A percentile compares a stretch with the other conserved stretches of the same genome.
phyloP scores from a whole-genome alignment of 768 basidiomycete species.

The Peribolospora baueri region DNA sequence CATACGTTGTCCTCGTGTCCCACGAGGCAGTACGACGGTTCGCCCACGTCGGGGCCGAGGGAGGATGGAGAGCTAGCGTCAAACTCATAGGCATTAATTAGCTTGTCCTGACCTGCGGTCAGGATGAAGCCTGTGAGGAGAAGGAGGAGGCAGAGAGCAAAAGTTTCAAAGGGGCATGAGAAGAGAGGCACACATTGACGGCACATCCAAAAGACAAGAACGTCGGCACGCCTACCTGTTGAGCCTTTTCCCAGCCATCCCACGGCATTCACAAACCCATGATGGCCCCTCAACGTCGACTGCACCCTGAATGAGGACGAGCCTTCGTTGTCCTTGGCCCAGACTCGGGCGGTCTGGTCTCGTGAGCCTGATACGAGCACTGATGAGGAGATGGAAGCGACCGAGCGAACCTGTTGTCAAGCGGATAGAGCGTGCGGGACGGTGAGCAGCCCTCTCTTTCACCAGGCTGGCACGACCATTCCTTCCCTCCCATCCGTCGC shows the following conservation, averaged over 20 bases:
- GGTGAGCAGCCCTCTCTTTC: neutral
- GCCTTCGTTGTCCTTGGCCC: neutral
- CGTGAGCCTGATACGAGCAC: constrained; percentile 74
- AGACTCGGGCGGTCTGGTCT: constrained; percentile 54
- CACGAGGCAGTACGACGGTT: constrained; percentile 57
- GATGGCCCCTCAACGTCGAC: constrained; percentile 28
- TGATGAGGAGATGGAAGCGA: constrained; percentile 48
- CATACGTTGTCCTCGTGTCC: constrained; percentile 85
- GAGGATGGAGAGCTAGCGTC: constrained; percentile 23
- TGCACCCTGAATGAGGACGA: constrained; percentile 2
- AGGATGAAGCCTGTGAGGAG: constrained; percentile 43
- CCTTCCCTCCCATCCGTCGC: too few species aligned
- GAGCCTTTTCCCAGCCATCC: constrained; percentile 12
- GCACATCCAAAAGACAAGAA: constrained; percentile 1
- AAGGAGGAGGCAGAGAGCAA: neutral
- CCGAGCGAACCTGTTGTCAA: constrained; percentile 45
- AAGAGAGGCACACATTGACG: neutral
- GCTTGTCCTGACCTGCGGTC: constrained; percentile 68
- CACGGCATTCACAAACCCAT: constrained; percentile 49
- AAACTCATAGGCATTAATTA: constrained; percentile 45
- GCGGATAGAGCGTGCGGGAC: constrained; percentile 12
- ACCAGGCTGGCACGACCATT: too few species aligned
- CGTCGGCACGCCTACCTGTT: constrained; percentile 30
- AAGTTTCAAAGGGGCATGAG: neutral
- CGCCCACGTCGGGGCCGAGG: constrained; percentile 33